Conservation (phyloP, 2,329 filamentous ascomycete genomes). For the Colletotrichum sp. region DNA sequence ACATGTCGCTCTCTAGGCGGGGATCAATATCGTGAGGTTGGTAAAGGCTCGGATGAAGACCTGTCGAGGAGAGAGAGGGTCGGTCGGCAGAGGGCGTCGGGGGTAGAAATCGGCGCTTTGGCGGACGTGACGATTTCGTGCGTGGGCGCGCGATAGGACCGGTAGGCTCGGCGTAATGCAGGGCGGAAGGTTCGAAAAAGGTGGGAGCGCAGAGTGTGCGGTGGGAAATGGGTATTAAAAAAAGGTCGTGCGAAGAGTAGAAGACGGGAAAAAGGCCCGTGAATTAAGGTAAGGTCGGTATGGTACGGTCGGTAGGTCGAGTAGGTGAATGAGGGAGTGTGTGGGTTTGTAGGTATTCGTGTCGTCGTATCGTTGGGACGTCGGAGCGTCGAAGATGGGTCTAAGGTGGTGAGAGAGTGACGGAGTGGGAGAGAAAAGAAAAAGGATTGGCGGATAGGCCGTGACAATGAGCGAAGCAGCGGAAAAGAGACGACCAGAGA, state of each 20-base stretch:
- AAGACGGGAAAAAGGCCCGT: slow-evolving; percentile 1
- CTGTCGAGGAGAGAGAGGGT: background rate
- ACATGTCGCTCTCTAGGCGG: slow-evolving; percentile 3
- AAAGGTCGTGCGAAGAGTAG: slow-evolving; percentile 13
- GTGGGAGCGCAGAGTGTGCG: slow-evolving; percentile 9
- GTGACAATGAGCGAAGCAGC: slow-evolving; percentile 9
- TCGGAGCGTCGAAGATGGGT: background rate
- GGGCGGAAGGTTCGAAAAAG: background rate
- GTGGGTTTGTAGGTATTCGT: background rate
- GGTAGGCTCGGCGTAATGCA: slow-evolving; percentile 2
- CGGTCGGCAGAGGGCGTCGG: background rate
- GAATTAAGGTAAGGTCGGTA: background rate
- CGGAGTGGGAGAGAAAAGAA: background rate
- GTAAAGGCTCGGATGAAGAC: background rate
- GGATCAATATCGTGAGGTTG: background rate
- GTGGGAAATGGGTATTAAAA: slow-evolving; percentile 10
- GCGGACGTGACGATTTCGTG: background rate
- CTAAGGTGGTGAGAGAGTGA: background rate
- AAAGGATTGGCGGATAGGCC: slow-evolving; percentile 12
- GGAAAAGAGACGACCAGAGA: background rate
- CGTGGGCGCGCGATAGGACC: background rate
- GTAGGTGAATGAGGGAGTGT: background rate
- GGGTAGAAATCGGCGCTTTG: slow-evolving; percentile 7
- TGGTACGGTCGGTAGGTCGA: background rate
- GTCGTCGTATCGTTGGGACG: slow-evolving; percentile 13